Base-by-base conservation (phyloP, 1,284 basidiomycete species). In the Ceratobasidium sp. region DNA sequence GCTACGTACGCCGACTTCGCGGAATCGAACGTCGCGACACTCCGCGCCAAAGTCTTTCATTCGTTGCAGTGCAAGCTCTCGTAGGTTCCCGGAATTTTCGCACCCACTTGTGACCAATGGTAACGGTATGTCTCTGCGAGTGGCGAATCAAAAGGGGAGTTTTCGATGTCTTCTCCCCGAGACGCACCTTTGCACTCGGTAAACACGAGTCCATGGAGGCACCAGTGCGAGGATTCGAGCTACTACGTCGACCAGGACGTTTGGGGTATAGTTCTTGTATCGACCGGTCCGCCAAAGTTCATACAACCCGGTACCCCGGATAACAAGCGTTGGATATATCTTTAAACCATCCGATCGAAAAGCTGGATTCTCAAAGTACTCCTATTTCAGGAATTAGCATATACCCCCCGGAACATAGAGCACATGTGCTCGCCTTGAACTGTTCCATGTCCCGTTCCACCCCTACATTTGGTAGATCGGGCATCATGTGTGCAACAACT, bases 31-130 rank as follows among this genome's bases (percentile, higher is more conserved):
- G 81, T 99, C 98, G 69, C 98, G 89, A 83, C 98, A 99, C 79
- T 96, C 95, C 49, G 95, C 94, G 48, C 98, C 98, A 83, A 99
- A 98, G 82, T 99, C 98, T 83, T 97, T 97, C 96, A 99, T 98
- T 27, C 98, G 89, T 78, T 96, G 96, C 51, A 99, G 85, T 34
- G 98, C 97, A 59, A 99, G 86, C 82, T 99, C 97, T 69, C 98
- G 91, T 77, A 99, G 84, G 82, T 99, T 99, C 2, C 98, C 98
- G 74, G 92, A 92, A 81, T 99, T 98, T 83, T 99, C 98, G 79
- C 98, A 98, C 24, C 98, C 98, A 76, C 95, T 97, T 3, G 94
- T 91, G 34, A 99, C 95, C 43, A 99, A 86, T 14, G 96, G 96
- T 77, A 98, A 88, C 0, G 96, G 96, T 78, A 98, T 98, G 83